Base-by-base conservation (phyloP, 2,329 filamentous ascomycete genomes). In the Coniochaeta sp. region DNA sequence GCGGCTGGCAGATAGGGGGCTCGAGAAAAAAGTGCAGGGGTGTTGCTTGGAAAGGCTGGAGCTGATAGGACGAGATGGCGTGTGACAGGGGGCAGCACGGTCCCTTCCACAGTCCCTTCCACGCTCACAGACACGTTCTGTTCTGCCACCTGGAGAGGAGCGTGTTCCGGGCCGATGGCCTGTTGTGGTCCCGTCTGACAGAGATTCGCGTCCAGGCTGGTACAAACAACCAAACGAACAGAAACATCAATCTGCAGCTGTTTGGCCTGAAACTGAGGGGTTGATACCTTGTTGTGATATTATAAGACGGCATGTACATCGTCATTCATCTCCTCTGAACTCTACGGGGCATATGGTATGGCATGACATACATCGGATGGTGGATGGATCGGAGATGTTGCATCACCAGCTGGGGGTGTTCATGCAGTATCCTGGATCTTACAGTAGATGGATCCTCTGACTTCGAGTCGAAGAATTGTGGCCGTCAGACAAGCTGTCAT, bases 1-100 rank as follows among this genome's bases (percentile, higher is more conserved):
- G 47, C 47, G 47, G 47, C 47, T 52, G 47, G 64, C 62, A 62
- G 67, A 65, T 66, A 65, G 61, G 65, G 65, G 65, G 66, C 60
- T 61, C 59, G 58, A 59, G 56, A 63, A 66, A 65, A 64, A 60
- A 55, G 62, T 65, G 62, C 65, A 64, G 52, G 63, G 64, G 65
- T 61, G 24, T 52, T 17, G 47, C 57, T 57, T 57, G 61, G 57
- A 58, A 58, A 38, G 57, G 44, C 56, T 57, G 38, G 33, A 54
- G 38, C 58, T 62, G 64, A 64, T 60, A 64, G 59, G 61, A 61
- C 61, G 62, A 47, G 55, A 31, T 19, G 58, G 57, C 38, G 61
- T 63, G 59, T 58, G 57, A 56, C 59, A 58, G 57, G 60, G 43
- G 24, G 34, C 7, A 36, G 11, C 31, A 33, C 31, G 26, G 34